Conservation (phyloP, 176 grass and related monocot species). For the Triticum urartu region DNA sequence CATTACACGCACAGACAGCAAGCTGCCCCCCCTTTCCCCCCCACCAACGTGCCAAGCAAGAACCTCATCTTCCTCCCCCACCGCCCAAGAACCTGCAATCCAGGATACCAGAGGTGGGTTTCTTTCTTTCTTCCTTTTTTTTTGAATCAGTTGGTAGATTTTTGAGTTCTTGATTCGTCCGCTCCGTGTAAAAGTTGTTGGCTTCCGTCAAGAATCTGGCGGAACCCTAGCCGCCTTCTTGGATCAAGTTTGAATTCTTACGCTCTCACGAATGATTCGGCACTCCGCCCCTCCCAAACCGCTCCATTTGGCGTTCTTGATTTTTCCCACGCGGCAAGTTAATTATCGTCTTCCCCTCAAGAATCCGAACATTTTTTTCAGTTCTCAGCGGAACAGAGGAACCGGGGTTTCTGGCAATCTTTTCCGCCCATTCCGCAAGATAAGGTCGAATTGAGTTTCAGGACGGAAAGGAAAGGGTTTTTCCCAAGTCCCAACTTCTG, state of each 20-base stretch:
- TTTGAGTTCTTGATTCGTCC: constrained; percentile 29
- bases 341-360: background rate
- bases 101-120: constrained; percentile 25
- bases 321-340: background rate
- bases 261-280: background rate
- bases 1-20: background rate
- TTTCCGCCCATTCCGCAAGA: background rate
- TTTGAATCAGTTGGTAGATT: background rate
- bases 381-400: background rate
- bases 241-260: background rate
- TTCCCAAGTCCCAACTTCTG: background rate
- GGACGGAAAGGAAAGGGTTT: background rate
- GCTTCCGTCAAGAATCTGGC: background rate
- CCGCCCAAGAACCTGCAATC: background rate
- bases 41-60: background rate
- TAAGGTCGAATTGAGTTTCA: constrained; percentile 5
- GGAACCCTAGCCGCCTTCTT: constrained; percentile 5
- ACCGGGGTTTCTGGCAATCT: background rate
- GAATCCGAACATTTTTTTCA: background rate
- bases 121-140: background rate
- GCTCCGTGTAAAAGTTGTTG: background rate
- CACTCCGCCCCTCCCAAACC: background rate
- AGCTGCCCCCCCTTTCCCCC: background rate
- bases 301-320: constrained; percentile 31
- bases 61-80: background rate